Base-by-base conservation (phyloP, 2,329 filamentous ascomycete genomes). In the Triangularia setosa region DNA sequence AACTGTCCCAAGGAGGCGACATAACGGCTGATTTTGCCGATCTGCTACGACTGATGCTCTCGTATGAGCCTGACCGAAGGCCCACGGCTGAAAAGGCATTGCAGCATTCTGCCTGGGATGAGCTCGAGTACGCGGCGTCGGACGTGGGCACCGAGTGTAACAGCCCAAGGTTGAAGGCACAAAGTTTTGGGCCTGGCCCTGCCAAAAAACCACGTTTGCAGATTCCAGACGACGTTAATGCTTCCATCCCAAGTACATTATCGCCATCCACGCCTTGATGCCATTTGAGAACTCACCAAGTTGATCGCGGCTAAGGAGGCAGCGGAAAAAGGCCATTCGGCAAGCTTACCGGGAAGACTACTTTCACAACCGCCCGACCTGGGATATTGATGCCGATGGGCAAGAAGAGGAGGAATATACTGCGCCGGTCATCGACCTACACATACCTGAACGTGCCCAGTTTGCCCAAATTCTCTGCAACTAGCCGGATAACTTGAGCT, bases 361-460 rank as follows among this genome's bases (percentile, higher is more conserved):
- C 59, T 75, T 74, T 70, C 30, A 67, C 53, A 61, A 67, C 58
- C 60, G n/a, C n/a, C 63, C 63, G 33, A 35, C 33, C 33, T 35
- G 33, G 33, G 33, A 27, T 18, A 14, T 27, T 56, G 53, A 28
- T 53, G 66, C 63, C 23, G 60, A 69, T 14, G 60, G 67, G 65
- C 9, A 65, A 44, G 59, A 68, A 27, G 59, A 64, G 48, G 55
- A 71, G 60, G 63, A 69, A 27, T 66, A 69, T 27, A 57, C 62
- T 16, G 56, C 18, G 23, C 48, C 48, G 48, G 48, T 16, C 9
- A 58, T 69, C 53, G 62, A 68, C 23, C 64, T 70, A 4, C 25
- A 67, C 25, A 67, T 69, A 16, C 64, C 68, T 16, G 66, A 68
- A 54, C 65, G 62, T n/a, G 66, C 65, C 14, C 18, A 61, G 64